Base-by-base conservation (phyloP, 2,329 filamentous ascomycete genomes). In the Penicillium sp. region DNA sequence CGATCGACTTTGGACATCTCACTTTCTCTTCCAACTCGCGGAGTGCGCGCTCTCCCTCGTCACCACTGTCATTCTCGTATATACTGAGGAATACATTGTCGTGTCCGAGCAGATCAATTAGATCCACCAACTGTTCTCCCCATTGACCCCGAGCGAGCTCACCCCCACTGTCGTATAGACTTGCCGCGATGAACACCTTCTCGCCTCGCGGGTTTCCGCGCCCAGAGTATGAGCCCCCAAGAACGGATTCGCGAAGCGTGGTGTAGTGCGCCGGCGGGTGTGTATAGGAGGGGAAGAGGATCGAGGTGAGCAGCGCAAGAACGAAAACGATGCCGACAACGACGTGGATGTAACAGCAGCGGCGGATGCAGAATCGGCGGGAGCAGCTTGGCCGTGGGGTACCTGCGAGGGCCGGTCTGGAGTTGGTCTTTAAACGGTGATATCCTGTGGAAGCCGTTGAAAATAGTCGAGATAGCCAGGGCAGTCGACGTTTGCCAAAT, bases 161-260 rank as follows among this genome's bases (percentile, higher is more conserved):
- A 1, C 86, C 87, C 6, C 77, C 76, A 18, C 78, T 75, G 63
- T 91, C 87, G 61, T 88, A 88, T 50, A 92, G 78, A 63, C 86
- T 89, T 14, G 88, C 83, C 1, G 86, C 86, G 48, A 92, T 88
- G 65, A 88, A 91, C n/a, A 91, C 76, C 63, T 85, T 88, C 68
- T 90, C 86, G 46, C 83, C 77, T 50, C 76, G 71, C 1, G 75
- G 64, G 58, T 86, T 86, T 7, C 76, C 82, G 44, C 80, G 66
- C 4, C 77, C 77, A 5, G 69, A 57, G 5, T 60, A 50, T 21
- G 67, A 59, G 21, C 72, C 75, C 27, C 63, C 62, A 22, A 64
- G 50, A 4, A 70, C 65, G 8, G 63, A 59, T 29, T 67, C 55
- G 48, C 67, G 68, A 14, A 78, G 68, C 4, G 63, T 69, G 39